Base-by-base conservation (phyloP, 805 yeast genomes). In the Lipomyces sp. region DNA sequence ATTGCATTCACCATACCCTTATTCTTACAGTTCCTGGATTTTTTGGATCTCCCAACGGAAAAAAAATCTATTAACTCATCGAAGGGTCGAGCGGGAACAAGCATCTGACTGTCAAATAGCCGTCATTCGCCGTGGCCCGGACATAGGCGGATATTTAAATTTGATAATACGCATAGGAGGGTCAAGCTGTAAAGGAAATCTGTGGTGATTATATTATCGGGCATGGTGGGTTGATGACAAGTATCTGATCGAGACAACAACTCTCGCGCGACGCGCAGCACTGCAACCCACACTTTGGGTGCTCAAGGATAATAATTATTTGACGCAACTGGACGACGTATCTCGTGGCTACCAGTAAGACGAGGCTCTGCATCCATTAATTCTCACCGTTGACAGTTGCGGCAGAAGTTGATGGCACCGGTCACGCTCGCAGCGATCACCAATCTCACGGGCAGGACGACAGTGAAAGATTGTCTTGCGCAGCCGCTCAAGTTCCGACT, bases 381-480 rank as follows among this genome's bases (percentile, higher is more conserved):
- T 42, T n/a, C 24, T 42, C 48, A 42, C 48, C 10, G 13, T 4
- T n/a, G 48, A 15, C 8, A 7, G 48, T 42, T 3, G 48, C 13
- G 18, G 48, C 24, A 42, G 48, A 42, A 42, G 48, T 24, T 11
- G n/a, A 64, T 64, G 67, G 62, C 61, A 8, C 66, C 64, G 30
- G 64, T 67, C 35, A 61, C 70, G 32, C 32, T 67, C 33, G 29
- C 69, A 30, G 69, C 70, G 30, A 67, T 67, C 57, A 63, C 69
- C 33, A 64, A 33, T 51, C 51, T 39, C 13, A 59, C 51, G 30
- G 59, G 55, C 24, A 35, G 62, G 50, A 30, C 64, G n/a, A 18
- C 65, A 2, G 70, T 62, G 39, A 32, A 55, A 15, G 70, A 65
- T 37, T 58, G 60, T 55, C 64, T 67, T 6, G 63, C 69, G 56